A percentile compares a stretch with the other conserved stretches of the same genome.
phyloP scores from a whole-genome alignment of 768 basidiomycete genomes.

The Gautieria morchelliformis region DNA sequence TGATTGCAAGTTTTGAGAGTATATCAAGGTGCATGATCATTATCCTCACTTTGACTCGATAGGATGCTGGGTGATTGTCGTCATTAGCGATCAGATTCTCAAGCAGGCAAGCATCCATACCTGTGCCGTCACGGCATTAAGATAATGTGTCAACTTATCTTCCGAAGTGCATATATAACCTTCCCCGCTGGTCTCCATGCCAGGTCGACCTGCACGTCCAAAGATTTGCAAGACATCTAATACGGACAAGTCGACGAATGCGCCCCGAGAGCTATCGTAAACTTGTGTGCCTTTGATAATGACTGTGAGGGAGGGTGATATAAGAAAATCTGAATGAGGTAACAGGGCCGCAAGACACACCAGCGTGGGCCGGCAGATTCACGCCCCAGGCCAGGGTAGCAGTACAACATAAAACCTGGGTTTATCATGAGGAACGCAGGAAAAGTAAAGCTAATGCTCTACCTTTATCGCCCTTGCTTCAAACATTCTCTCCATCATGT shows the following conservation, averaged over 20 bases:
- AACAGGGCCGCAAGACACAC: conserved; percentile 26
- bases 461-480: conserved; percentile 89
- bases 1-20: conserved; percentile 11
- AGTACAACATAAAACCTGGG: conserved; percentile 94
- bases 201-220: conserved; percentile 87
- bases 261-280: conserved; percentile 84
- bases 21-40: neutral
- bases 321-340: conserved; percentile 3
- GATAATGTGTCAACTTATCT: conserved; percentile 87
- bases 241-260: conserved; percentile 87
- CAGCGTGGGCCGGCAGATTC: conserved; percentile 95
- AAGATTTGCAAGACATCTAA: conserved; percentile 97
- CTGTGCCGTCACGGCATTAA: conserved; percentile 81
- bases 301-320: conserved; percentile 33
- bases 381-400: conserved; percentile 99
- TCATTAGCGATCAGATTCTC: neutral
- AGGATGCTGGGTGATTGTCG: conserved; percentile 47
- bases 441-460: neutral
- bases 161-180: conserved; percentile 94
- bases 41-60: conserved; percentile 85
- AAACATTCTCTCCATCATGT: conserved; percentile 93
- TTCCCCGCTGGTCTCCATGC: conserved; percentile 84
- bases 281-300: conserved; percentile 97
- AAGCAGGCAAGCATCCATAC: conserved; percentile 27
- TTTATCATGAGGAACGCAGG: neutral